Evolutionary conservation across 441 rosid genomes (phyloP).

Genomic region (Heliophila coronopifolia): DNA sequence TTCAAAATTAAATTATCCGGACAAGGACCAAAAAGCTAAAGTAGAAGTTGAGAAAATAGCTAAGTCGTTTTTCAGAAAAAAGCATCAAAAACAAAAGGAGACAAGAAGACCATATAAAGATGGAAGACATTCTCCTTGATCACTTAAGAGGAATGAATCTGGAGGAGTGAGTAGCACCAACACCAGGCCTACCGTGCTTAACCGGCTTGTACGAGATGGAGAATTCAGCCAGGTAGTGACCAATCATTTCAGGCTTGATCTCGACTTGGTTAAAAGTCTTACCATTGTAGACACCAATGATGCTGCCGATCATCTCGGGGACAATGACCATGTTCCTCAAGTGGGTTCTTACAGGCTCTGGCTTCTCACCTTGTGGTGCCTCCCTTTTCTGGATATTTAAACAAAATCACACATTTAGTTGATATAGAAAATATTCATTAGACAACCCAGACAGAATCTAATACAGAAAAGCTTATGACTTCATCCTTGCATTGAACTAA

Average conservation of each 20-base stretch:
- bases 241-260: constrained; percentile 91
- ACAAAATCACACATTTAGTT: background rate
- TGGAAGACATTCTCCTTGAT: constrained; percentile 9
- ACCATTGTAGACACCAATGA: constrained; percentile 81
- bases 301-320: constrained; percentile 87
- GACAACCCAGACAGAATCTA: background rate
- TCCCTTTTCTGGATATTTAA: constrained; percentile 52
- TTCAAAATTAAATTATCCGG: background rate
- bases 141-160: constrained; percentile 88
- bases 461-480: background rate
- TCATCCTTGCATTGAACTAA: background rate
- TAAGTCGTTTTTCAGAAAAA: no score
- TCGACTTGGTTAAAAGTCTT: constrained; percentile 86
- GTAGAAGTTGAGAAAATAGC: constrained; percentile 4
- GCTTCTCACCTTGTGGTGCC: constrained; percentile 86
- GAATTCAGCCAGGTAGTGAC: constrained; percentile 87
- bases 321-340: constrained; percentile 73
- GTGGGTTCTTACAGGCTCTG: constrained; percentile 76
- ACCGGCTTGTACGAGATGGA: constrained; percentile 93
- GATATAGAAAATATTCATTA: background rate
- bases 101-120: background rate
- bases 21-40: background rate
- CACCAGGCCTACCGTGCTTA: constrained; percentile 91
- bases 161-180: constrained; percentile 82
- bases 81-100: constrained; percentile 7